These are phyloP conservation scores for Penicillium nucicola DNA, from an alignment of 495 filamentous ascomycete genomes.

Conservation along the genomic window DNA sequence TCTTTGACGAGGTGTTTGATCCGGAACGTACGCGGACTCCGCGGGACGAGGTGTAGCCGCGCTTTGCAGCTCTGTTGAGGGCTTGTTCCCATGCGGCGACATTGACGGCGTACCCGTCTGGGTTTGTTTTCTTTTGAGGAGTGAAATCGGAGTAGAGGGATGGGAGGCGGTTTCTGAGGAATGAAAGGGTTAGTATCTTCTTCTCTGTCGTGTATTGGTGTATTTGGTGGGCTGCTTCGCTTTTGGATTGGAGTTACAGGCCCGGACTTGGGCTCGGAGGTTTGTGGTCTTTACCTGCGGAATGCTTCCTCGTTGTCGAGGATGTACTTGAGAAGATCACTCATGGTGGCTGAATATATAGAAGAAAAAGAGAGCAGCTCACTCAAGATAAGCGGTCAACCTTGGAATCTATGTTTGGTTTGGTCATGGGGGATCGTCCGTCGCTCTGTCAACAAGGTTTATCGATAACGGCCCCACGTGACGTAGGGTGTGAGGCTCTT, in stretches of 20 bases:
- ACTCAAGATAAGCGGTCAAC: neutral
- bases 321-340: conserved; percentile 59
- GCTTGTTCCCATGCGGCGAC: conserved; percentile 77
- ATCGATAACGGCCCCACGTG: conserved; percentile 31
- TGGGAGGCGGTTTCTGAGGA: conserved; percentile 71
- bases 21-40: conserved; percentile 23
- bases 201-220: neutral
- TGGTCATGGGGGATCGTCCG: neutral
- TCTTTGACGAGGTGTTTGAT: conserved; percentile 7
- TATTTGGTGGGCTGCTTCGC: neutral
- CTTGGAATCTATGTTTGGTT: neutral
- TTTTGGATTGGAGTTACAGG: neutral
- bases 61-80: conserved; percentile 61
- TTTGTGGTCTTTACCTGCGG: conserved; percentile 46
- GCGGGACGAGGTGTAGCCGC: conserved; percentile 58
- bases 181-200: neutral
- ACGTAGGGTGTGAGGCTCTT: neutral
- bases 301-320: conserved; percentile 62
- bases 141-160: conserved; percentile 95
- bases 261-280: too few species aligned
- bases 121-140: conserved; percentile 73
- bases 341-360: conserved; percentile 40
- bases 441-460: conserved; percentile 13
- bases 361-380: neutral
- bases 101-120: conserved; percentile 87